Evolutionary conservation across 371 early-diverging fungal species (phyloP).

Genomic region (Quaeritorhiza haematococci): DNA sequence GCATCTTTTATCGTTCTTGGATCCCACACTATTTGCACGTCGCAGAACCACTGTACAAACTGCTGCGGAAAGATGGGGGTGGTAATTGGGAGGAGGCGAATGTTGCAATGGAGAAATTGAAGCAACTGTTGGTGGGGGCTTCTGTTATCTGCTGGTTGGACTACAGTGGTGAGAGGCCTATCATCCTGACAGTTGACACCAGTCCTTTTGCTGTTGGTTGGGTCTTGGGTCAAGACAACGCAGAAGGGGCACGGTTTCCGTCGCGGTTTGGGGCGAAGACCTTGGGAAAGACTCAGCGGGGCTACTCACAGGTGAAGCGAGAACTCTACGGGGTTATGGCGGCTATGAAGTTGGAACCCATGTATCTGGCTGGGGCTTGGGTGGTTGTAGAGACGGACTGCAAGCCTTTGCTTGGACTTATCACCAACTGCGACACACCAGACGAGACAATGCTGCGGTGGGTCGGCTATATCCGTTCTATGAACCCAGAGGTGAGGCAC

Average conservation of each 20-base stretch:
- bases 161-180: slow-evolving; percentile 1
- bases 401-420: background rate
- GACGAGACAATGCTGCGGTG: slow-evolving; percentile 3
- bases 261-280: slow-evolving; percentile 4
- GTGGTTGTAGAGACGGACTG: slow-evolving; percentile 7
- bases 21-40: slow-evolving; percentile 1
- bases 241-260: slow-evolving; percentile 4
- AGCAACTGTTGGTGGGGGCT: background rate
- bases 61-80: slow-evolving; percentile 1
- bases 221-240: slow-evolving; percentile 8
- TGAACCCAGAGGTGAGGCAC: slow-evolving; percentile 2
- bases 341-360: background rate
- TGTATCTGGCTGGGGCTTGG: slow-evolving; percentile 4
- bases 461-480: background rate
- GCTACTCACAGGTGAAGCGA: slow-evolving; percentile 10
- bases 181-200: slow-evolving; percentile 11
- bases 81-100: background rate
- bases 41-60: slow-evolving; percentile 12
- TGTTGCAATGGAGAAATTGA: slow-evolving; percentile 8
- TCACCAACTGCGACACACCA: background rate
- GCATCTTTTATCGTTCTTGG: slow-evolving; percentile 6
- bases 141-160: slow-evolving; percentile 1
- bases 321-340: slow-evolving; percentile 6
- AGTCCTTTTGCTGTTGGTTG: slow-evolving; percentile 5
- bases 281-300: slow-evolving; percentile 5